phyloP scores from a whole-genome alignment of 306 rosid species.

The Psophocarpus tetragonolobus region DNA sequence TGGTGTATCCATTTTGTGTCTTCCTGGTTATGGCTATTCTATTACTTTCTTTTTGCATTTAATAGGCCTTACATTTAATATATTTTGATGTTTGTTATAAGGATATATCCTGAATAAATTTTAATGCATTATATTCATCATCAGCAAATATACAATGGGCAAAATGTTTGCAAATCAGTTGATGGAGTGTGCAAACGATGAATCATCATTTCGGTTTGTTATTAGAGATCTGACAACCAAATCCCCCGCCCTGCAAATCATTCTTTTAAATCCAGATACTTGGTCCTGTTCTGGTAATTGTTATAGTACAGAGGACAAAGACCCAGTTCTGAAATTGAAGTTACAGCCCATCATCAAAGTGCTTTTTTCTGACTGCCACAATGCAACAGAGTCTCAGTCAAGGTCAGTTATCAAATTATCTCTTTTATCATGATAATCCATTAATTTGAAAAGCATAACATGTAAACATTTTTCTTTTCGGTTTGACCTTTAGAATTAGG shows the following conservation, averaged over 20 bases:
- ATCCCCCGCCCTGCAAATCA: constrained; percentile 65
- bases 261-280: constrained; percentile 69
- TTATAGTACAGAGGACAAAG: constrained; percentile 36
- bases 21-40: background rate
- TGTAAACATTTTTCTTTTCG: background rate
- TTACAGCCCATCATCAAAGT: constrained; percentile 71
- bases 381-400: constrained; percentile 52
- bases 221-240: constrained; percentile 68
- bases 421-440: background rate
- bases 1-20: background rate
- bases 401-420: constrained; percentile 52
- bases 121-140: constrained; percentile 24
- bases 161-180: constrained; percentile 80
- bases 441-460: background rate
- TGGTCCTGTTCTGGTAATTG: constrained; percentile 74
- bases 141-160: constrained; percentile 73
- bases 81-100: constrained; percentile 20
- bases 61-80: background rate
- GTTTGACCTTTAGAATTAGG: constrained; percentile 18
- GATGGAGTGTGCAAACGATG: constrained; percentile 71
- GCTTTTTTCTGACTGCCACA: constrained; percentile 61
- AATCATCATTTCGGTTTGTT: constrained; percentile 82
- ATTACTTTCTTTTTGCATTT: background rate
- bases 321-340: constrained; percentile 48
- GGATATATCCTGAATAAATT: background rate